phyloP scores from a whole-genome alignment of 495 filamentous ascomycete genomes.

The Tuber umbilicatum region DNA sequence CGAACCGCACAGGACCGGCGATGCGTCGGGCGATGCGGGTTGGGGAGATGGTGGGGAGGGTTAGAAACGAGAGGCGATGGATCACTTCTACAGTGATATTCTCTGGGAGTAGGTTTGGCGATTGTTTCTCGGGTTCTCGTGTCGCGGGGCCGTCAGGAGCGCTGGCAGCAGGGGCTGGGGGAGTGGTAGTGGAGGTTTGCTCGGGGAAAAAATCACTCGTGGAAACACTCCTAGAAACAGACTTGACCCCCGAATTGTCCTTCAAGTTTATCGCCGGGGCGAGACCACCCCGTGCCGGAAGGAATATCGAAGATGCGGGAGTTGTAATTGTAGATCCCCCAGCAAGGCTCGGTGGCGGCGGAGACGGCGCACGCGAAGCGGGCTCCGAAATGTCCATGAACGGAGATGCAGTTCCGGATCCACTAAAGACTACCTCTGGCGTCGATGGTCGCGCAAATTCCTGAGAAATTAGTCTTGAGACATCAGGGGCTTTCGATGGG shows the following conservation, averaged over 20 bases:
- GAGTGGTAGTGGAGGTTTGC: neutral
- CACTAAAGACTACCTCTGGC: slow-evolving; percentile 21
- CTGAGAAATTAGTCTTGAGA: neutral
- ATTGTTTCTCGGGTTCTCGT: neutral
- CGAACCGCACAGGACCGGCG: neutral
- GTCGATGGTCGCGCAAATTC: slow-evolving; percentile 27
- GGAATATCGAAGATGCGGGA: slow-evolving; percentile 25
- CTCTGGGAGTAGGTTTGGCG: neutral
- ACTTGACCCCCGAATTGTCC: slow-evolving; percentile 13
- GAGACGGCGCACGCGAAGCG: slow-evolving; percentile 21
- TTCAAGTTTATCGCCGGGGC: slow-evolving; percentile 27
- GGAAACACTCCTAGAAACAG: slow-evolving; percentile 20
- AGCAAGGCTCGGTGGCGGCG: slow-evolving; percentile 27
- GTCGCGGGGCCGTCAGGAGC: neutral
- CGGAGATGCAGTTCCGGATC: slow-evolving; percentile 15
- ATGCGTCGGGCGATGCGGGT: neutral
- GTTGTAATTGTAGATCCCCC: slow-evolving; percentile 21
- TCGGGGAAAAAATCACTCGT: slow-evolving; percentile 12
- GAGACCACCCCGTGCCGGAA: slow-evolving; percentile 9
- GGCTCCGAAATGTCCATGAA: slow-evolving; percentile 24
- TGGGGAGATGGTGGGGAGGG: neutral
- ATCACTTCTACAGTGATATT: neutral
- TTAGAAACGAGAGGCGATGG: neutral
- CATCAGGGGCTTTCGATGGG: neutral
- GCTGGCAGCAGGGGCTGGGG: neutral